A percentile compares a stretch with the other conserved stretches of the same genome.
Conservation (phyloP, 495 filamentous ascomycete genomes). For the Penicillium taxi region DNA sequence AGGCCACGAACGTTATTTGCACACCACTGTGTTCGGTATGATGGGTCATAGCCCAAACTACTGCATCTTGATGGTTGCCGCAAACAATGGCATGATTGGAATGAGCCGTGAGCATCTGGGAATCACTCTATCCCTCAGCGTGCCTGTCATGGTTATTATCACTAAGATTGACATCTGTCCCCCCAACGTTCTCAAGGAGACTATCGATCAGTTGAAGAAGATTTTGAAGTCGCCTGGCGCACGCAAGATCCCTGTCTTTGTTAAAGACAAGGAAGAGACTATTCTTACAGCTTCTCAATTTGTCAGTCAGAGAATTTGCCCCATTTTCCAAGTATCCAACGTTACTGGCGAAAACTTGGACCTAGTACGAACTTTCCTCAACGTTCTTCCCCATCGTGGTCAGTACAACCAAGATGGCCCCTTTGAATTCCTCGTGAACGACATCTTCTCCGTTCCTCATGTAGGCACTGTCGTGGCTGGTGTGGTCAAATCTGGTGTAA, state of each 20-base stretch:
- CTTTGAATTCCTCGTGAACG: conserved; percentile 94
- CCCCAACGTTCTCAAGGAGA: conserved; percentile 89
- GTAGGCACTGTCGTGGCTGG: conserved; percentile 94
- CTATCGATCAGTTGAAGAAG: conserved; percentile 80
- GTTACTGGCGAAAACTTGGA: conserved; percentile 84
- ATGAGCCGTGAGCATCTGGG: conserved; percentile 98
- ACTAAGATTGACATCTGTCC: conserved; percentile 99
- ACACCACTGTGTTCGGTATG: conserved; percentile 94
- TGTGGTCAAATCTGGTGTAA: conserved; percentile 74
- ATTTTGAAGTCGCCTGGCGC: conserved; percentile 93
- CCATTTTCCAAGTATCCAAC: conserved; percentile 96
- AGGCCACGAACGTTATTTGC: conserved; percentile 89
- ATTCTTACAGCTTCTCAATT: conserved; percentile 95
- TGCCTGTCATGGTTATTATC: conserved; percentile 95
- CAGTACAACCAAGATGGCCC: conserved; percentile 81
- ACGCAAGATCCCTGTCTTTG: conserved; percentile 94
- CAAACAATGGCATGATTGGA: conserved; percentile 93
- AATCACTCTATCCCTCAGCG: conserved; percentile 89
- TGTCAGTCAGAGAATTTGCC: conserved; percentile 89
- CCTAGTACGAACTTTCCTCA: conserved; percentile 80
- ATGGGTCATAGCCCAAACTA: conserved; percentile 95
- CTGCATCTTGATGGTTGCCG: conserved; percentile 96
- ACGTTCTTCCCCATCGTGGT: conserved; percentile 91
- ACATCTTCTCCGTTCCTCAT: conserved; percentile 98
- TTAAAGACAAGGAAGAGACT: conserved; percentile 84